Conservation (phyloP, 169 alveolate genomes). For the Cryptosporidium sp. region DNA sequence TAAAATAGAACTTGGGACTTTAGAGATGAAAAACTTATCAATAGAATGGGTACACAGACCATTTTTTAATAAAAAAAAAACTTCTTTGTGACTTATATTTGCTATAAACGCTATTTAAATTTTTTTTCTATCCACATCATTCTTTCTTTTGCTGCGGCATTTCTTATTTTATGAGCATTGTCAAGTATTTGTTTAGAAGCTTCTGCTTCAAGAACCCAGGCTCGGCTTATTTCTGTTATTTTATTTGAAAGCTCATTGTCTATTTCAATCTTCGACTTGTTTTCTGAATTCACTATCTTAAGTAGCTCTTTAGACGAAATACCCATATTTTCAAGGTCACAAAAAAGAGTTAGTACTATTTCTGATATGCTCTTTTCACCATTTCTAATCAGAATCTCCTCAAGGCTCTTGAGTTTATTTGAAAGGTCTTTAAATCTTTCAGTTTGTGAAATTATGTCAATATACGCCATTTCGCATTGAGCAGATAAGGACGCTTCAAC, state of each 20-base stretch:
- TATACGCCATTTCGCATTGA: slow-evolving; percentile 74
- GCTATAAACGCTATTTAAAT: not conserved
- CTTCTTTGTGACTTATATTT: slow-evolving; percentile 38
- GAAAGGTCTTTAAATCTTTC: slow-evolving; percentile 32
- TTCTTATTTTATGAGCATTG: slow-evolving; percentile 62
- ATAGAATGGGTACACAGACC: slow-evolving; percentile 98
- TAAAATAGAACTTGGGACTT: slow-evolving; percentile 96
- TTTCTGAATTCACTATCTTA: not conserved
- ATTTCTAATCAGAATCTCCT: slow-evolving; percentile 26
- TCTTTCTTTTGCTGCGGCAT: slow-evolving; percentile 47
- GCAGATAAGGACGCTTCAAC: slow-evolving; percentile 66
- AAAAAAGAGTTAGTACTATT: not conserved
- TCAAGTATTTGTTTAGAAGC: slow-evolving; percentile 50
- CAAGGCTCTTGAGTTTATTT: slow-evolving; percentile 11
- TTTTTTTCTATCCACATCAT: slow-evolving; percentile 49
- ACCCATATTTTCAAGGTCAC: slow-evolving; percentile 15
- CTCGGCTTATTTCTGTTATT: slow-evolving; percentile 32
- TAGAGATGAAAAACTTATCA: slow-evolving; percentile 96
- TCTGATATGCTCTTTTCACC: slow-evolving; percentile 39
- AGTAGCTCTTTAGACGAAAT: not conserved
- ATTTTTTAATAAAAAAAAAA: slow-evolving; percentile 93
- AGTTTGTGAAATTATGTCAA: slow-evolving; percentile 55
- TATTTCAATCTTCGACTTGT: slow-evolving; percentile 1
- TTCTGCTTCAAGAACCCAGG: slow-evolving; percentile 69
- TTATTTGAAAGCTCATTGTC: slow-evolving; percentile 16